These are phyloP conservation scores for Cytospora schulzeri DNA, from an alignment of 2,329 filamentous ascomycete genomes.

Conservation along the genomic window DNA sequence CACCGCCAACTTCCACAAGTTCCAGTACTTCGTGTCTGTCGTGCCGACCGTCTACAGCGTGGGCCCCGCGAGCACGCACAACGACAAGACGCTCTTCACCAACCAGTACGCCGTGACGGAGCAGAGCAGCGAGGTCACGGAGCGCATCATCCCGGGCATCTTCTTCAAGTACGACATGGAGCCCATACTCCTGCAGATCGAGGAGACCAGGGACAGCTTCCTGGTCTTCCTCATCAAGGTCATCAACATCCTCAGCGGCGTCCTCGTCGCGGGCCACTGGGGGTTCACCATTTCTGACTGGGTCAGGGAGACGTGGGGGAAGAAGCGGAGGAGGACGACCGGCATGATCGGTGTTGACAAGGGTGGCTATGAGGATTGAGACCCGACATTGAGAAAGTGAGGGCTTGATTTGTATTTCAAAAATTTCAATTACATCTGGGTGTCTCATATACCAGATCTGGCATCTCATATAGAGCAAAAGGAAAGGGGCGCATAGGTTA, in stretches of 20 bases:
- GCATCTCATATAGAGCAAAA: constrained; percentile 20
- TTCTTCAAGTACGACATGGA: constrained; percentile 99
- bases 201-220: constrained; percentile 76
- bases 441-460: constrained; percentile 19
- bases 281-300: constrained; percentile 83
- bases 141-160: constrained; percentile 78
- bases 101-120: constrained; percentile 98
- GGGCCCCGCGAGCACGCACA: constrained; percentile 41
- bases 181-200: constrained; percentile 84
- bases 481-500: neutral
- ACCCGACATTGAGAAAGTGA: neutral
- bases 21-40: constrained; percentile 95
- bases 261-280: constrained; percentile 93
- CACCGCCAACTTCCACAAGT: constrained; percentile 83
- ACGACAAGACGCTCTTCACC: constrained; percentile 71
- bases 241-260: constrained; percentile 87
- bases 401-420: neutral
- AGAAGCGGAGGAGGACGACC: constrained; percentile 49
- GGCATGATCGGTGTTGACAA: constrained; percentile 54
- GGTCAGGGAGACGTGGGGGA: constrained; percentile 59
- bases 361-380: constrained; percentile 37
- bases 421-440: neutral
- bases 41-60: constrained; percentile 92
- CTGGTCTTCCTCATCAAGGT: constrained; percentile 77
- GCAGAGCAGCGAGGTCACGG: constrained; percentile 71